Evolutionary conservation across 768 basidiomycete species (phyloP).

Genomic region (Termitomyces sp.): DNA sequence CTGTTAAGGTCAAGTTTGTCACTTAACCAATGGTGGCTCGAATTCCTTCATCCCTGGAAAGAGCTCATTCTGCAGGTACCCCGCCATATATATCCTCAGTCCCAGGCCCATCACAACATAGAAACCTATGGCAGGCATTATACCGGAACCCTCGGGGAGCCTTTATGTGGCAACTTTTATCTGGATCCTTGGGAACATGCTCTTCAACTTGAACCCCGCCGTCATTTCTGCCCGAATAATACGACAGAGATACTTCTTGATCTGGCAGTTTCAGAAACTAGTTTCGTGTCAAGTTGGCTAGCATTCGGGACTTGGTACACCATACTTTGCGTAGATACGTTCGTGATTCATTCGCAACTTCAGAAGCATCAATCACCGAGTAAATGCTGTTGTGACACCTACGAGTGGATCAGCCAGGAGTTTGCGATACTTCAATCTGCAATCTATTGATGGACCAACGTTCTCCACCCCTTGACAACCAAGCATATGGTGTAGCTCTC

Average conservation of each 20-base stretch:
- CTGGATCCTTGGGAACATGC: constrained; percentile 25
- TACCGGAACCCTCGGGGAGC: constrained; percentile 19
- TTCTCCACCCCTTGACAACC: not conserved
- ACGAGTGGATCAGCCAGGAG: constrained; percentile 19
- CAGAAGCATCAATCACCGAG: constrained; percentile 24
- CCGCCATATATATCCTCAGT: constrained; percentile 27
- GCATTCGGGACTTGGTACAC: constrained; percentile 27
- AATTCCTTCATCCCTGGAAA: constrained; percentile 22
- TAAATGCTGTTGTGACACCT: constrained; percentile 25
- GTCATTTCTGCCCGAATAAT: constrained; percentile 29
- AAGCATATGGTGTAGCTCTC: too few species aligned
- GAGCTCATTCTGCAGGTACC: constrained; percentile 25
- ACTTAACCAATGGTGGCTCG: constrained; percentile 15
- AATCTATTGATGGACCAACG: not conserved
- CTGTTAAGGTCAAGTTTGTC: too few species aligned
- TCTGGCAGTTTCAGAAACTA: constrained; percentile 18
- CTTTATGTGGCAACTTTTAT: constrained; percentile 22
- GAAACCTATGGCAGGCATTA: constrained; percentile 21
- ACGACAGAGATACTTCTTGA: constrained; percentile 22
- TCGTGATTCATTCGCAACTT: constrained; percentile 20
- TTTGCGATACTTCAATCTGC: constrained; percentile 12
- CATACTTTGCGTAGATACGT: constrained; percentile 29
- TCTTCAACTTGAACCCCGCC: constrained; percentile 19
- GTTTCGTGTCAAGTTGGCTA: constrained; percentile 21
- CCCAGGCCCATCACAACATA: constrained; percentile 33